Base-by-base conservation (phyloP, 2,329 filamentous ascomycete species). In the Aspergillus calidoustus region DNA sequence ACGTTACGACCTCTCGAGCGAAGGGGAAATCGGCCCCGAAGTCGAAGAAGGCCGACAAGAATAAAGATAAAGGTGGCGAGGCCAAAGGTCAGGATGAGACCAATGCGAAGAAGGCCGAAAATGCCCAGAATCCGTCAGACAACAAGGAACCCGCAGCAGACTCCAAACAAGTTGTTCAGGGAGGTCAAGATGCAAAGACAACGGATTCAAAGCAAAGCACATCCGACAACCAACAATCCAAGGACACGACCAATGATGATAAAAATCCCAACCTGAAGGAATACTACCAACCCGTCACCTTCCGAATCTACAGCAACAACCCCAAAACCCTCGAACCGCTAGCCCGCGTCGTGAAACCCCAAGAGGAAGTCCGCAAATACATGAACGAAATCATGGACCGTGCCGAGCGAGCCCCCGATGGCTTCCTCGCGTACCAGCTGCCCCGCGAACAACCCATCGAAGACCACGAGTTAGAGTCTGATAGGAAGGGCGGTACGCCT, bases 331-430 rank as follows among this genome's bases (percentile, higher is more conserved):
- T 87, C 15, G 83, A 86, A 59, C 82, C 84, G 3, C 76, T 89
- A 9, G 79, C 80, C 31, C 82, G 83, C 22, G 84, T 86, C 57
- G 83, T 88, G 22, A 85, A 84, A 61, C 80, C 83, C 3, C 72
- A 80, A 3, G 79, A 82, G 1, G 83, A 84, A 65, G 83, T 85
- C 3, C 78, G 81, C 62, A 80, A 79, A 64, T 80, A 84, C 66
- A 86, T 87, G 84, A 81, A 84, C 59, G 80, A 82, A 23, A 74
- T 84, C 15, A 88, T 89, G 79, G 81, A 84, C 65, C 81, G 81
- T 3, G 84, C 84, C 55, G 80, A 82, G 63, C 78, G 84, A 17
- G 85, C 84, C 0, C 83, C 85, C 3, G 81, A 83, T 60, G 82
- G 82, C 5, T 84, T 83, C 69, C 76, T 88, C 8, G 85, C 85